Evolutionary conservation across 2,329 filamentous ascomycete genomes (phyloP).

Genomic region (Pleurostoma richardsiae): DNA sequence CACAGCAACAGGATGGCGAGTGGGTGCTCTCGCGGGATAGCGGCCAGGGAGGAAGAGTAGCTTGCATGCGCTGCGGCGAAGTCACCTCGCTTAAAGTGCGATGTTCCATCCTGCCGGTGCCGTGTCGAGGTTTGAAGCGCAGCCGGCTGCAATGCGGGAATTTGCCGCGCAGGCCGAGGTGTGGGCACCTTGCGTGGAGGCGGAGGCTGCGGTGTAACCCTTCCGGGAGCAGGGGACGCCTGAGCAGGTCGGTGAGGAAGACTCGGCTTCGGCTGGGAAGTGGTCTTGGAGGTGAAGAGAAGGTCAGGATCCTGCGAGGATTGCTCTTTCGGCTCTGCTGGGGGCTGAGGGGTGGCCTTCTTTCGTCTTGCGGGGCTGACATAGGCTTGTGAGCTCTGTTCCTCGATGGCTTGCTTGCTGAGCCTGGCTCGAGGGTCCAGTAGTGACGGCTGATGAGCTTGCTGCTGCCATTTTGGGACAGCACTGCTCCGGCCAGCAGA

Average conservation of each 20-base stretch:
- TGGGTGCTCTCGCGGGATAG: slow-evolving; percentile 74
- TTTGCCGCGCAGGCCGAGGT: slow-evolving; percentile 47
- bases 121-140: slow-evolving; percentile 72
- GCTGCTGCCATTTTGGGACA: slow-evolving; percentile 58
- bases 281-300: slow-evolving; percentile 48
- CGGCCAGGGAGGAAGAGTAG: slow-evolving; percentile 72
- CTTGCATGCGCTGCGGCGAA: slow-evolving; percentile 80
- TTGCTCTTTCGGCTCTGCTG: slow-evolving; percentile 28
- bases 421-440: slow-evolving; percentile 56
- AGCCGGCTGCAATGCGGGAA: slow-evolving; percentile 64
- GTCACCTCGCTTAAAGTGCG: slow-evolving; percentile 91
- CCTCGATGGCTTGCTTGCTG: slow-evolving; percentile 68
- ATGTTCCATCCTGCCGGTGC: slow-evolving; percentile 74
- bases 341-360: slow-evolving; percentile 51
- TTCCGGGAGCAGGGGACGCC: slow-evolving; percentile 35
- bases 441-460: slow-evolving; percentile 33
- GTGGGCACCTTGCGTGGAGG: slow-evolving; percentile 33
- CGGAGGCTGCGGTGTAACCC: slow-evolving; percentile 37
- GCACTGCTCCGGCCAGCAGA: slow-evolving; percentile 36
- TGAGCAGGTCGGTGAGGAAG: slow-evolving; percentile 31
- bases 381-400: slow-evolving; percentile 78
- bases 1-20: slow-evolving; percentile 83
- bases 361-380: slow-evolving; percentile 81
- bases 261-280: slow-evolving; percentile 26
- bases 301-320: slow-evolving; percentile 54